Percentiles rank a stretch among this genome's conserved stretches.
phyloP scores from a whole-genome alignment of 306 rosid genomes.

The Acmispon strigosus region DNA sequence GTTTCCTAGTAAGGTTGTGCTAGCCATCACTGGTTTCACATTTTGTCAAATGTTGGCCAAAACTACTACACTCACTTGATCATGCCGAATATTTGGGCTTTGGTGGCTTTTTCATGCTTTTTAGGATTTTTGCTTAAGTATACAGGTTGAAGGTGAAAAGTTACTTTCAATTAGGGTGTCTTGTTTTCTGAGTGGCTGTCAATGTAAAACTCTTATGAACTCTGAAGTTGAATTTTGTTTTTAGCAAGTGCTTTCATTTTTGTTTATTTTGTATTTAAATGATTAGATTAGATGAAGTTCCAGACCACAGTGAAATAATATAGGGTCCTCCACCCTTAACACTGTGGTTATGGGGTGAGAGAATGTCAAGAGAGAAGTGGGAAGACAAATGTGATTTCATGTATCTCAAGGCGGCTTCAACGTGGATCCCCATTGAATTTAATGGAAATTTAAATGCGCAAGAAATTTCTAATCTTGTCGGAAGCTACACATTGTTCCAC shows the following conservation, averaged over 20 bases:
- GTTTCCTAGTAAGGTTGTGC: slow-evolving; percentile 30
- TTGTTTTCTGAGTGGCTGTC: slow-evolving; percentile 33
- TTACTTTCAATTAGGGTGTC: slow-evolving; percentile 30
- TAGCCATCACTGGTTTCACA: slow-evolving; percentile 28
- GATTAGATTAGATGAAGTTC: not conserved
- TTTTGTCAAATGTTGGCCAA: slow-evolving; percentile 23
- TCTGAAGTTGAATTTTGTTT: slow-evolving; percentile 29
- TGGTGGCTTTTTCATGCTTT: slow-evolving; percentile 32
- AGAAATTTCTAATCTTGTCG: too few relatives aligned
- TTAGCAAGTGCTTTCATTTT: not conserved
- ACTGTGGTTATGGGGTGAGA: too few relatives aligned
- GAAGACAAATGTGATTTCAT: too few relatives aligned
- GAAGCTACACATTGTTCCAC: too few relatives aligned
- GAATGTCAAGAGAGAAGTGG: too few relatives aligned
- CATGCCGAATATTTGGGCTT: slow-evolving; percentile 43
- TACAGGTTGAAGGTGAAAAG: slow-evolving; percentile 39
- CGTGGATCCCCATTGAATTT: too few relatives aligned
- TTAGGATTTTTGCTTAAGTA: slow-evolving; percentile 23
- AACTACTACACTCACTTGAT: slow-evolving; percentile 20
- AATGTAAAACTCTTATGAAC: slow-evolving; percentile 25
- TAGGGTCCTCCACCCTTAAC: too few relatives aligned
- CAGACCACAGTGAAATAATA: not conserved
- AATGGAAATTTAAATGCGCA: too few relatives aligned
- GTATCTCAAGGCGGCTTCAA: too few relatives aligned
- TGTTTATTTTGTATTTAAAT: not conserved